Conservation (phyloP, 805 yeast genomes). For the Candida verbasci region DNA sequence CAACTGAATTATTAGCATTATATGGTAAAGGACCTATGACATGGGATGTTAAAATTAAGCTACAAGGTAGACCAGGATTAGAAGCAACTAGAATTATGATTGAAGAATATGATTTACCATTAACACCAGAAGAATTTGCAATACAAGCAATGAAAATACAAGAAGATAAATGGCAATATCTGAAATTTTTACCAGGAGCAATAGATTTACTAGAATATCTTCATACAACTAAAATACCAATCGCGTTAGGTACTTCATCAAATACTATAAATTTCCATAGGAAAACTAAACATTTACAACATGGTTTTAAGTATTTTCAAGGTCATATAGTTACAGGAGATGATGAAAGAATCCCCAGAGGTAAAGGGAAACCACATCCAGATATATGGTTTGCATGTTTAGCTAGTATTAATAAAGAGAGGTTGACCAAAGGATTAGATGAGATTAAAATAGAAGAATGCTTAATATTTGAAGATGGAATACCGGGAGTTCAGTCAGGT, state of each 20-base stretch:
- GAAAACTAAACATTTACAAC: slow-evolving; percentile 67
- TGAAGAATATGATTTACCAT: slow-evolving; percentile 61
- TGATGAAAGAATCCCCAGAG: slow-evolving; percentile 74
- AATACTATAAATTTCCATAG: slow-evolving; percentile 52
- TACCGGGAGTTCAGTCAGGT: slow-evolving; percentile 87
- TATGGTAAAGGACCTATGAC: slow-evolving; percentile 77
- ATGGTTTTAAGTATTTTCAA: slow-evolving; percentile 62
- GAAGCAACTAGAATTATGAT: slow-evolving; percentile 64
- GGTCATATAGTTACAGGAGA: slow-evolving; percentile 81
- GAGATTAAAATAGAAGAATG: slow-evolving; percentile 71
- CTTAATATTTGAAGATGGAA: slow-evolving; percentile 90
- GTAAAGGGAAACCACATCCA: slow-evolving; percentile 91
- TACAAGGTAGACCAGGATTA: slow-evolving; percentile 91
- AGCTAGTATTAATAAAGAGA: slow-evolving; percentile 56
- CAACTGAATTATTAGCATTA: slow-evolving; percentile 59
- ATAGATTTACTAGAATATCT: slow-evolving; percentile 57
- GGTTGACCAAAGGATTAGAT: slow-evolving; percentile 34
- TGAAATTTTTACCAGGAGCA: slow-evolving; percentile 82
- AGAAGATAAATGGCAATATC: slow-evolving; percentile 55
- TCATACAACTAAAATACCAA: slow-evolving; percentile 54
- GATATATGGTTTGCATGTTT: slow-evolving; percentile 89
- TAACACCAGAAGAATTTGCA: slow-evolving; percentile 61
- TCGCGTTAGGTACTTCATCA: slow-evolving; percentile 91
- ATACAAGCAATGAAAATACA: slow-evolving; percentile 51
- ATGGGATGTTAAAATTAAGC: slow-evolving; percentile 83